These are phyloP conservation scores for Delonix regia DNA, from an alignment of 306 rosid species.

Conservation along the genomic window DNA sequence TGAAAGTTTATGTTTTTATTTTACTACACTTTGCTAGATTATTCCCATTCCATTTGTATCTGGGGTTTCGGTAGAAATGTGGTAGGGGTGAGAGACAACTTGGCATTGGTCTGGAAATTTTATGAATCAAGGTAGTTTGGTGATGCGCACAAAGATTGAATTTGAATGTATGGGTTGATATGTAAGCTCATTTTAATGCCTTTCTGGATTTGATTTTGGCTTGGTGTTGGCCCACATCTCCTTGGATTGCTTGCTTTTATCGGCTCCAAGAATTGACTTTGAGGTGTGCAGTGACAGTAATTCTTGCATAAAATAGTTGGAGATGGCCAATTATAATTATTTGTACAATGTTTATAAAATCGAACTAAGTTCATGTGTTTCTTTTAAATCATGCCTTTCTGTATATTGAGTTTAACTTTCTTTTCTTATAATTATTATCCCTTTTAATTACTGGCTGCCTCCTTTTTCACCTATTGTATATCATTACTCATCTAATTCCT, in stretches of 20 bases:
- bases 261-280: neutral
- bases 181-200: neutral
- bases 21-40: neutral
- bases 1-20: neutral
- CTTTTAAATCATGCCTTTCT: neutral
- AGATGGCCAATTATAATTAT: neutral
- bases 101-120: neutral
- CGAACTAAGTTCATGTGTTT: neutral
- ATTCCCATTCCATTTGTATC: neutral
- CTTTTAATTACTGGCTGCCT: neutral
- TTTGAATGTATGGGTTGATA: neutral
- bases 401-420: neutral
- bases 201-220: neutral
- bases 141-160: neutral
- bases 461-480: neutral
- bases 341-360: neutral
- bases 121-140: neutral
- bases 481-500: neutral
- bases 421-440: neutral
- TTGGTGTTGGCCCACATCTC: neutral
- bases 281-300: neutral
- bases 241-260: neutral
- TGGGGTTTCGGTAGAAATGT: neutral
- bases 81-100: neutral
- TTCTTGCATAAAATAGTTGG: neutral